A percentile compares a stretch with the other conserved stretches of the same genome.
Conservation (phyloP, 257 asterid genomes). For the Solanum microdontum region DNA sequence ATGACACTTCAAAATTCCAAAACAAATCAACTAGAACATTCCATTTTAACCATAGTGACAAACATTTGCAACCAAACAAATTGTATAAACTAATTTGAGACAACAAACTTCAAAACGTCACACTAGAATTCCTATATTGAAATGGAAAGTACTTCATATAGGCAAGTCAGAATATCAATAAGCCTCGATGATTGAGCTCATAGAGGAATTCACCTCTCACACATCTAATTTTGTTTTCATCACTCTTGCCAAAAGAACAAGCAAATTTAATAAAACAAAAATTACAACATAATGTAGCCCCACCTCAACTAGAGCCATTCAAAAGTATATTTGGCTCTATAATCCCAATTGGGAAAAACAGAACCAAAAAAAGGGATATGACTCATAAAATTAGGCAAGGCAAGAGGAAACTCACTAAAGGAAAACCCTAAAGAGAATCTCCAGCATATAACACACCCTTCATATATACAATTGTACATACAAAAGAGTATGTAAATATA, state of each 20-base stretch:
- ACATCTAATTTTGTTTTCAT: neutral
- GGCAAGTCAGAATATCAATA: constrained; percentile 19
- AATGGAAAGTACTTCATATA: neutral
- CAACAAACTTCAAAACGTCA: neutral
- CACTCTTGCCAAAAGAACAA: neutral
- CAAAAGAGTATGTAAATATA: neutral
- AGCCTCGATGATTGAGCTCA: constrained; percentile 5
- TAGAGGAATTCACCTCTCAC: neutral
- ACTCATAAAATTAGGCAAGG: neutral
- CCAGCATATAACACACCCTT: neutral
- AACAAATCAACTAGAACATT: neutral
- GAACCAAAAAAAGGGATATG: neutral
- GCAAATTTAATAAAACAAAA: neutral
- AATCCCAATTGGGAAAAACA: neutral
- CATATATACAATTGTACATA: neutral
- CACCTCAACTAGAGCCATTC: neutral
- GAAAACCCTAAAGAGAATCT: neutral
- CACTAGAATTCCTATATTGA: neutral
- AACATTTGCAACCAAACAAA: neutral
- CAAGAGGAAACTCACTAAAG: neutral
- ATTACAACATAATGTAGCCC: neutral
- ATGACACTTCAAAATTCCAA: neutral
- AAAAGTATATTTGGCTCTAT: neutral
- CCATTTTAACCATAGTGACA: neutral
- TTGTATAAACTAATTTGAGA: neutral